These are phyloP conservation scores for Zizania latifolia DNA, from an alignment of 176 grass and related monocot genomes.

Conservation along the genomic window DNA sequence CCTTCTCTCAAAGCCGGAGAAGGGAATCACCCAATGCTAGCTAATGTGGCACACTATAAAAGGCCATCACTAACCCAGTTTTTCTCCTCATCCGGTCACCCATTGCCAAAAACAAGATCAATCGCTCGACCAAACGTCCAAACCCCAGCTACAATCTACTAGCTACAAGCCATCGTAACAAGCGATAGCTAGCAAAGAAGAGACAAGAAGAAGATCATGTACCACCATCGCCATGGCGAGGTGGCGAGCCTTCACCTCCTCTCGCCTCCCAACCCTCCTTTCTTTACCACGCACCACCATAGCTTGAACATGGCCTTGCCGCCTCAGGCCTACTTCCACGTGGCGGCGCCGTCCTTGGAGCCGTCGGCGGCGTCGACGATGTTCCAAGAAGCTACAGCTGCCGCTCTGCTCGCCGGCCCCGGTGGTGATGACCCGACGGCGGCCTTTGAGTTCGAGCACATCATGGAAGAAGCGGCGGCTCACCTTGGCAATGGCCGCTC, in stretches of 20 bases:
- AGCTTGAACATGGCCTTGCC: conserved; percentile 49
- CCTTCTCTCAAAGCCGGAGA: not conserved
- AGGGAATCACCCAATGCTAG: conserved; percentile 1
- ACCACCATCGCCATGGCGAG: conserved; percentile 49
- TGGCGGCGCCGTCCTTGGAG: conserved; percentile 21
- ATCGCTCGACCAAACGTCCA: conserved; percentile 5
- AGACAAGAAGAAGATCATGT: conserved; percentile 40
- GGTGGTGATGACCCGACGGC: not conserved
- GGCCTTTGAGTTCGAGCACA: conserved; percentile 10
- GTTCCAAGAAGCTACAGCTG: not conserved
- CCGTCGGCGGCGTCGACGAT: not conserved
- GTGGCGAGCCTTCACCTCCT: conserved; percentile 64
- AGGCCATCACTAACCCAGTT: conserved; percentile 47
- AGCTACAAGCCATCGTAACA: too few relatives aligned
- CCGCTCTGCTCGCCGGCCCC: not conserved
- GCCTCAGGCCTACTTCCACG: conserved; percentile 37
- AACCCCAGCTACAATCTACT: not conserved
- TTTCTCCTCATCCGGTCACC: conserved; percentile 34
- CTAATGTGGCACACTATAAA: conserved; percentile 51
- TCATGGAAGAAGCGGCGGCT: conserved; percentile 20
- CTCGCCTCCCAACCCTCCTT: conserved; percentile 40
- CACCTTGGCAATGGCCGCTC: conserved; percentile 27
- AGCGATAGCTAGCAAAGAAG: not conserved
- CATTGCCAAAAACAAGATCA: conserved; percentile 24
- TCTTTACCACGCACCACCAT: conserved; percentile 55